Base-by-base conservation (phyloP, 257 asterid species). In the Linaria vulgaris region DNA sequence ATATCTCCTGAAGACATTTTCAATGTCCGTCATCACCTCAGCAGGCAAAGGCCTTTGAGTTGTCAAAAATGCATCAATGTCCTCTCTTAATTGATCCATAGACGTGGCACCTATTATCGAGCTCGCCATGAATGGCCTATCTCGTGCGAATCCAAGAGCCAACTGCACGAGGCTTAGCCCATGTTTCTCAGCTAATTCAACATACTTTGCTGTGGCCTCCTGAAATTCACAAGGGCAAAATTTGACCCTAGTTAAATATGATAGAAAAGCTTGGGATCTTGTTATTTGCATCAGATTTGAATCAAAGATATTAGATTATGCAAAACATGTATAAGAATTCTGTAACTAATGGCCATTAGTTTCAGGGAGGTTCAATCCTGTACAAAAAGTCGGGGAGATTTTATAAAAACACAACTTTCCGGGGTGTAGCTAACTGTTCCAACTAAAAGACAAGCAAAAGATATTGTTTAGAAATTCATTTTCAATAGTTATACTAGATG, bases 21-120 rank as follows among this genome's bases (percentile, higher is more conserved):
- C 88, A 41, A 91, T 69, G 56, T 91, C 96, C 17, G 80, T 39
- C 62, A 66, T 66, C 49, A 91, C 83, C 64, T 84, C 83, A 12
- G 82, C 64, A 12, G 92, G 80, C 76, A 88, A 78, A 68, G 98
- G 95, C 53, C 94, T 77, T 66, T 78, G 81, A 0, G 86, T 85
- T 3, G 76, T 81, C 69, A 86, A 70, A 77, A 86, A 69, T 43
- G 95, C 92, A 76, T 80, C 86, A 5, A 91, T 86, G 34, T 88
- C 88, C 78, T 88, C 92, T 64, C 64, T 81, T 51, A 91, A 53
- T 69, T 91, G 98, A 25, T 86, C 92, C 69, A 91, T 31, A 7
- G 95, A 67, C 30, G 95, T 86, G 12, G 98, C 95, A 6, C 98
- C 96, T 22, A 86, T 71, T 48, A 88, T 91, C 25, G 92, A 78